phyloP scores from a whole-genome alignment of 306 rosid genomes.

The Carpinus viminea region DNA sequence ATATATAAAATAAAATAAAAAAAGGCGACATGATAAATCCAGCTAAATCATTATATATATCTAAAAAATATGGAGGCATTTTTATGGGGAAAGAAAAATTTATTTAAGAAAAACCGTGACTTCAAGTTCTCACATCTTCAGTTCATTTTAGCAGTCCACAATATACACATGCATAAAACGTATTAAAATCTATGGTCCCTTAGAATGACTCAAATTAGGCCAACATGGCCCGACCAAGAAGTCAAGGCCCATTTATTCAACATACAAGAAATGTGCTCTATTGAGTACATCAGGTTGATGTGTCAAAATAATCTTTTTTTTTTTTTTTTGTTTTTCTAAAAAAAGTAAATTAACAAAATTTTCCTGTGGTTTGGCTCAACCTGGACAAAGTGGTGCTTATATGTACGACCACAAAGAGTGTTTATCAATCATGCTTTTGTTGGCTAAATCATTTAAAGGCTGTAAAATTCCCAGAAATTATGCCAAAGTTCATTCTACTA shows the following conservation, averaged over 20 bases:
- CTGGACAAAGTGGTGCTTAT: not conserved
- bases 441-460: not conserved
- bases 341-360: not conserved
- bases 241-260: not conserved
- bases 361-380: constrained; percentile 5
- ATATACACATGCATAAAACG: not conserved
- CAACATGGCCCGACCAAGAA: not conserved
- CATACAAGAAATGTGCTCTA: not conserved
- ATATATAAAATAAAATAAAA: too few species aligned
- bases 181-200: not conserved
- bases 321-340: not conserved
- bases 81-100: not conserved
- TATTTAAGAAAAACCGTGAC: not conserved
- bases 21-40: not conserved
- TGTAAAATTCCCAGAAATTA: not conserved
- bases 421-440: not conserved
- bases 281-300: not conserved
- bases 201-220: not conserved
- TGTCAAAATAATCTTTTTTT: not conserved
- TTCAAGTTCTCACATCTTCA: not conserved
- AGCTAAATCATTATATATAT: not conserved
- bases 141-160: not conserved
- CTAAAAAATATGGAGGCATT: not conserved
- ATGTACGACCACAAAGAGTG: not conserved
- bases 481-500: not conserved